Conservation (phyloP, 345 rosid genomes). For the Brassica juncea region DNA sequence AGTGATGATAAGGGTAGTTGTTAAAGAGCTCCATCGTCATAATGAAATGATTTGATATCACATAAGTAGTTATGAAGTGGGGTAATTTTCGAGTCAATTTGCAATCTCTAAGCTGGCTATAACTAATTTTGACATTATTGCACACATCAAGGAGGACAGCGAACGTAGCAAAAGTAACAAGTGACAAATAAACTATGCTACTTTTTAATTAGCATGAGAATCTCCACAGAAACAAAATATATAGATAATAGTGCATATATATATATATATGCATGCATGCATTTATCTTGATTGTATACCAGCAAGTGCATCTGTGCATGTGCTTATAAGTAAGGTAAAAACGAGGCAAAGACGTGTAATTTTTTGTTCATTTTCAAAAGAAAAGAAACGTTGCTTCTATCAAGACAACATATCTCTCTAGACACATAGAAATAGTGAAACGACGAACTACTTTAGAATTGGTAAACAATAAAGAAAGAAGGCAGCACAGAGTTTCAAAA, state of each 20-base stretch:
- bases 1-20: constrained; percentile 17
- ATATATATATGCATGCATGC: not conserved
- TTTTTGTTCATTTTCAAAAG: not conserved
- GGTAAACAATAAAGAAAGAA: not conserved
- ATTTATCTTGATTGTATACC: constrained; percentile 14
- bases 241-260: not conserved
- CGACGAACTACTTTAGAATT: not conserved
- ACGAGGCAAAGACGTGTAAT: not conserved
- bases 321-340: not conserved
- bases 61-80: constrained; percentile 38
- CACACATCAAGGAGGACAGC: constrained; percentile 8
- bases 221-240: not conserved
- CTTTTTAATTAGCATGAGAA: not conserved
- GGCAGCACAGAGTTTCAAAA: constrained; percentile 30
- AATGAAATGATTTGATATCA: constrained; percentile 40
- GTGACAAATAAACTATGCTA: constrained; percentile 2
- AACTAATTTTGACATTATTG: constrained; percentile 22
- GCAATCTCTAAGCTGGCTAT: constrained; percentile 29
- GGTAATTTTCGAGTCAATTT: constrained; percentile 17
- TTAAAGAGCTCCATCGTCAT: constrained; percentile 28
- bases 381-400: constrained; percentile 12
- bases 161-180: constrained; percentile 11
- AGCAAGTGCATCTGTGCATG: constrained; percentile 9
- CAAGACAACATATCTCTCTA: constrained; percentile 12
- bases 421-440: constrained; percentile 1